Evolutionary conservation across 345 rosid species (phyloP), one percentile per base, ranked within the genome.

Genomic region (Balakata baccata): DNA sequence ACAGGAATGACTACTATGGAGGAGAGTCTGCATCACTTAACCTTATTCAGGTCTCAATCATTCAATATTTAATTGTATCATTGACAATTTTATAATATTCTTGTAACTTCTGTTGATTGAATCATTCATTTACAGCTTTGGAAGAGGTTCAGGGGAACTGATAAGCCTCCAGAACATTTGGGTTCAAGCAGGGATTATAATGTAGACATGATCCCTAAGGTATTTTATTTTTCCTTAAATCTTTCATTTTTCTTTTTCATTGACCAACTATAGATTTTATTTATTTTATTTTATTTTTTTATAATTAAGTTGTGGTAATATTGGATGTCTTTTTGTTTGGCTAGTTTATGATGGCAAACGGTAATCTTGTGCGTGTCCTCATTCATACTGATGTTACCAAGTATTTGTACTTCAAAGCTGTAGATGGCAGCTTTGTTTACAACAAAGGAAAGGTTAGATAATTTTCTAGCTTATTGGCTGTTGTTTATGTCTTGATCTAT

Each of bases 201-300:
- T 80, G 98, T 93, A 71, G 99, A 96, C 78, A 93, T 96, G 99
- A 80, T 93, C 82, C 99, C 99, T 12, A 96, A 96, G 92, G 99
- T 92, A 53, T 65, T 29, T 34, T 5, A n/a, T 76, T 74, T 73
- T 72, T 3, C 63, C 43, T 12, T 63, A 11, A 54, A 29, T 75
- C 39, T 80, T 47, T 25, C 14, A 6, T 14, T 51, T 0, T 38
- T 3, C 2, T 69, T 17, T 12, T 75, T 34, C 11, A 29, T 29
- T 29, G 34, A 29, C 11, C 41, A 43, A 25, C 22, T 67, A 7
- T 29, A 22, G 4, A n/a, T 51, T 37, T 10, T 61, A 20, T 65
- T 6, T 10, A 63, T 11, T 25, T 17, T 58, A 41, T 14, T 62
- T n/a, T n/a, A n/a, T n/a, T n/a, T n/a, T n/a, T n/a, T n/a, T n/a